A percentile compares a stretch with the other conserved stretches of the same genome.
Evolutionary conservation across 345 rosid genomes (phyloP).

Genomic region (Euclidium syriacum): DNA sequence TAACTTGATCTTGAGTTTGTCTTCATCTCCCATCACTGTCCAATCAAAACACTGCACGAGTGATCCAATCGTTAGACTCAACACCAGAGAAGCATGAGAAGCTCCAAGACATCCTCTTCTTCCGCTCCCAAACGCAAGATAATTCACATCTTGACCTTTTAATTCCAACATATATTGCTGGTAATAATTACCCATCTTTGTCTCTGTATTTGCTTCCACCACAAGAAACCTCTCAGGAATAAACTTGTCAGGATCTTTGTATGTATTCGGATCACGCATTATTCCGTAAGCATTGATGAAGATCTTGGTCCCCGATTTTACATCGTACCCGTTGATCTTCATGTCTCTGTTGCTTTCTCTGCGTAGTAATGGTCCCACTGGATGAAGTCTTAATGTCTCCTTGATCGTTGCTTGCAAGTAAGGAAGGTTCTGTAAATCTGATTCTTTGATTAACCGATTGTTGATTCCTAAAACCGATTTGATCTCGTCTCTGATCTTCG

Average conservation of each 20-base stretch:
- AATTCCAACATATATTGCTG: slow-evolving; percentile 45
- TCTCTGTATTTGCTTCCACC: slow-evolving; percentile 11
- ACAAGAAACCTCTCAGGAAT: slow-evolving; percentile 32
- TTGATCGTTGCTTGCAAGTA: slow-evolving; percentile 57
- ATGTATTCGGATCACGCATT: slow-evolving; percentile 26
- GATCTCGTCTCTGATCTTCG: slow-evolving; percentile 54
- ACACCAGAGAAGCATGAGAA: slow-evolving; percentile 46
- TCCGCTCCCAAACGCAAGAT: slow-evolving; percentile 58
- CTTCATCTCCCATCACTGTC: slow-evolving; percentile 20
- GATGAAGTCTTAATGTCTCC: slow-evolving; percentile 76
- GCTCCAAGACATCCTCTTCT: slow-evolving; percentile 55
- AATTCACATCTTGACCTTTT: slow-evolving; percentile 56
- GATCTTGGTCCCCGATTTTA: slow-evolving; percentile 29
- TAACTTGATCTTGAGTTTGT: slow-evolving; percentile 19
- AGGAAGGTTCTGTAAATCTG: slow-evolving; percentile 54
- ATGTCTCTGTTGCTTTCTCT: slow-evolving; percentile 43
- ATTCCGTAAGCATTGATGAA: slow-evolving; percentile 30
- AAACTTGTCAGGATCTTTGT: slow-evolving; percentile 31
- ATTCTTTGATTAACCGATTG: slow-evolving; percentile 50
- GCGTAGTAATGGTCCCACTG: slow-evolving; percentile 53
- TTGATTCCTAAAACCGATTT: slow-evolving; percentile 31
- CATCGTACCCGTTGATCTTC: slow-evolving; percentile 19
- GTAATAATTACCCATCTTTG: slow-evolving; percentile 4
- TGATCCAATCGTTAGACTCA: slow-evolving; percentile 29
- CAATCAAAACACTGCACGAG: slow-evolving; percentile 32